Evolutionary conservation across 345 rosid species (phyloP), one percentile per base, ranked within the genome.

Genomic region (Lagerstroemia speciosa): DNA sequence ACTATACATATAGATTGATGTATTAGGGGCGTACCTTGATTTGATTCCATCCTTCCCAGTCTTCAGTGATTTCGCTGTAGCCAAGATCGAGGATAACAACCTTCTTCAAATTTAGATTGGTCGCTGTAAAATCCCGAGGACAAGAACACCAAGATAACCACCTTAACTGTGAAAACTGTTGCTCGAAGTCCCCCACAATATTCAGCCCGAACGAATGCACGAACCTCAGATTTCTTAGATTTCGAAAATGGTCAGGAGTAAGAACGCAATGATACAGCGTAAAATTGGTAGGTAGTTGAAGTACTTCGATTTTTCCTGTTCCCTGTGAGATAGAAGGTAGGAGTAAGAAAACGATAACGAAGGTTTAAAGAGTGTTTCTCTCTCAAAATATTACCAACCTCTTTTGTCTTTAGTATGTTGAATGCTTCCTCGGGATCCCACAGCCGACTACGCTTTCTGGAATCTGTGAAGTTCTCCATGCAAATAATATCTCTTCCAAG

Each of bases 341-440:
- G 5, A 10, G n/a, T 27, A 45, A 30, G 19, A n/a, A 43, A 31
- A 37, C 0, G 6, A 29, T 26, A 64, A 57, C n/a, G 10, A 12
- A 53, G 11, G 48, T 27, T 41, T 50, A n/a, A 57, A 12, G 48
- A 11, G 48, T 14, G 3, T 43, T 3, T 43, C 48, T 12, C 17
- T 43, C 19, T 43, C 48, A 16, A 3, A 16, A 2, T 9, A 41
- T 43, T 43, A 43, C 16, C 19, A 36, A 55, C 64, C 71, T 68
- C 40, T 41, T 57, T 57, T 38, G 64, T 55, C 60, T 24, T 5
- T 20, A 68, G 5, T 40, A 68, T 46, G 3, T 10, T n/a, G 17
- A 52, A 37, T 53, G 48, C 71, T 33, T 68, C 71, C 43, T 40
- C 61, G 20, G 15, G 33, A 40, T n/a, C 30, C 71, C 71, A 68